phyloP scores from a whole-genome alignment of 208 protist species.

The Strigomonas galati region DNA sequence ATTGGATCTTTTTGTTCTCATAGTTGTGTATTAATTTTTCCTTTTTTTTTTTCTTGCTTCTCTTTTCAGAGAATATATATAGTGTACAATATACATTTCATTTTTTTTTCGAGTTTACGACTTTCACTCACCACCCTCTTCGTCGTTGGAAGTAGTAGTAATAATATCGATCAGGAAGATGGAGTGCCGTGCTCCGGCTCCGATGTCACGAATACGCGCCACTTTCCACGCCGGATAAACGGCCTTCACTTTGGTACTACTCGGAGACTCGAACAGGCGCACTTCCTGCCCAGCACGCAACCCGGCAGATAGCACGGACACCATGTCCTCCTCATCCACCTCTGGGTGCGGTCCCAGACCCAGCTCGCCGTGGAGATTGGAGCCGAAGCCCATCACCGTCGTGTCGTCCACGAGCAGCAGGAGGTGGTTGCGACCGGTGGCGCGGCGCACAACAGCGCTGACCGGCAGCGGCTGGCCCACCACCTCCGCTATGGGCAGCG shows the following conservation, averaged over 20 bases:
- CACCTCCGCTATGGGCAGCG: not conserved
- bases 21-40: too few relatives aligned
- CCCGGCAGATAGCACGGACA: slow-evolving; percentile 21
- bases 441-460: slow-evolving; percentile 10
- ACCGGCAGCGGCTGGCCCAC: not conserved
- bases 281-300: slow-evolving; percentile 36
- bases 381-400: slow-evolving; percentile 69
- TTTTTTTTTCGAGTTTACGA: too few relatives aligned
- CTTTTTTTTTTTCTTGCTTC: not conserved
- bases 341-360: slow-evolving; percentile 8
- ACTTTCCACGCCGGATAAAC: slow-evolving; percentile 16
- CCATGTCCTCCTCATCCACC: slow-evolving; percentile 4
- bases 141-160: too few relatives aligned
- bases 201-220: slow-evolving; percentile 32
- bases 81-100: too few relatives aligned
- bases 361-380: slow-evolving; percentile 79
- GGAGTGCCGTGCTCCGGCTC: slow-evolving; percentile 63
- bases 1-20: too few relatives aligned
- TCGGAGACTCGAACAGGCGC: slow-evolving; percentile 13
- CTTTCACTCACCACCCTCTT: not conserved
- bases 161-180: slow-evolving; percentile 54
- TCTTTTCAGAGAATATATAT: too few relatives aligned
- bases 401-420: slow-evolving; percentile 25
- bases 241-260: not conserved
- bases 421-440: slow-evolving; percentile 58